Evolutionary conservation across 768 basidiomycete species (phyloP), one percentile per base, ranked within the genome.

Genomic region (Phylloporus sp.): DNA sequence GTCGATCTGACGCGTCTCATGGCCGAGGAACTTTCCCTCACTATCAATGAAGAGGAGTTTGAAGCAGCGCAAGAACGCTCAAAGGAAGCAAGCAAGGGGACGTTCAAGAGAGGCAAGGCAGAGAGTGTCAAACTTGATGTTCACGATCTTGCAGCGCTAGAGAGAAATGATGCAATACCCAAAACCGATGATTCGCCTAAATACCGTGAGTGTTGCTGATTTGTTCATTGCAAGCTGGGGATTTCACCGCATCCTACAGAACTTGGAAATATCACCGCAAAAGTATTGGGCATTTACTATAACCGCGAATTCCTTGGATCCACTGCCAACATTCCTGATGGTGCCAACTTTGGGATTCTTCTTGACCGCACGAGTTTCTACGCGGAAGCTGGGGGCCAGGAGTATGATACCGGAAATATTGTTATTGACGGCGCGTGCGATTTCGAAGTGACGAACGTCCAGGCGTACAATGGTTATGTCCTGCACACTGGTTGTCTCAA

Each of bases 361-460:
- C 84, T 99, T 45, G 91, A 98, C 72, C 80, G 80, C 40, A 97
- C 97, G 4, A 92, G 87, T 72, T 97, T 98, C 71, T 99, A 99
- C 57, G 95, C 97, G 7, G 97, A 99, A 72, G 80, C 92, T 32
- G 97, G 97, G 62, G 97, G 97, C 24, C 97, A 99, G 66, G 95
- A 98, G 71, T 84, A 90, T 61, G 97, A 99, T 67, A 97, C 91
- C 0, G 97, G 97, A 49, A 90, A 87, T 60, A 91, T 99, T 57
- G 84, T 93, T 24, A 88, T 97, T 47, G 95, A 97, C 56, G 95
- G 87, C 36, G 75, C 82, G 54, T 86, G 90, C 29, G 93, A 97
- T 68, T 99, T 98, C 67, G 85, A 90, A 64, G 97, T 99, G 45
- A 81, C 81, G 41, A 89, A 98, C 61, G 94, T 95, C 8, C 95